A percentile compares a stretch with the other conserved stretches of the same genome.
These are phyloP conservation scores for Phytopythium litorale DNA, from an alignment of 352 stramenopile species.

Conservation along the genomic window DNA sequence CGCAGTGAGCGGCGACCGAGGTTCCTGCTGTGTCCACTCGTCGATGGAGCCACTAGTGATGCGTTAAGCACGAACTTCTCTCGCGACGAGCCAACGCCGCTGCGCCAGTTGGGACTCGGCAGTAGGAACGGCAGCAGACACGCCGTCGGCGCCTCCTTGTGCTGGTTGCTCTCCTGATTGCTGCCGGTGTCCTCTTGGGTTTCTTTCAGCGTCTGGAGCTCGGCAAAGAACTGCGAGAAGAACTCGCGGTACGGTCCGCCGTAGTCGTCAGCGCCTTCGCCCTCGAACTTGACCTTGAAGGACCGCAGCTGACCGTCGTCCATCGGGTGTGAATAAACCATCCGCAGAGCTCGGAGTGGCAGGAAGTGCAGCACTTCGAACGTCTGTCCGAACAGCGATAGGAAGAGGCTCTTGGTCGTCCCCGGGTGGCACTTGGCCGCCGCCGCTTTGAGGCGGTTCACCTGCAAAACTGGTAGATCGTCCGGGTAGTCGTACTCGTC, in stretches of 20 bases:
- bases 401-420: conserved; percentile 56
- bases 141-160: background rate
- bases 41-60: conserved; percentile 9
- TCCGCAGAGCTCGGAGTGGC: conserved; percentile 62
- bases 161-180: background rate
- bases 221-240: conserved; percentile 84
- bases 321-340: conserved; percentile 92
- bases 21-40: background rate
- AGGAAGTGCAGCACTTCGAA: conserved; percentile 88
- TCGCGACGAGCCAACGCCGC: conserved; percentile 68
- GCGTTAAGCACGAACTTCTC: conserved; percentile 87
- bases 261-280: conserved; percentile 94
- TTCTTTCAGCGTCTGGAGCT: conserved; percentile 44
- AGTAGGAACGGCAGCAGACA: conserved; percentile 85
- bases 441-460: conserved; percentile 86
- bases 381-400: conserved; percentile 81
- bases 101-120: conserved; percentile 85
- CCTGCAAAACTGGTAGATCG: conserved; percentile 74
- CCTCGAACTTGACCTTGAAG: conserved; percentile 95
- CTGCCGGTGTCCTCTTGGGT: conserved; percentile 3
- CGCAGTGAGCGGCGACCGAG: background rate
- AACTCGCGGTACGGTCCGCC: conserved; percentile 93
- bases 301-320: conserved; percentile 87
- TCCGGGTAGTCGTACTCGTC: conserved; percentile 93
- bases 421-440: conserved; percentile 69